phyloP scores from a whole-genome alignment of 768 basidiomycete genomes.

The Roridomyces roridus region DNA sequence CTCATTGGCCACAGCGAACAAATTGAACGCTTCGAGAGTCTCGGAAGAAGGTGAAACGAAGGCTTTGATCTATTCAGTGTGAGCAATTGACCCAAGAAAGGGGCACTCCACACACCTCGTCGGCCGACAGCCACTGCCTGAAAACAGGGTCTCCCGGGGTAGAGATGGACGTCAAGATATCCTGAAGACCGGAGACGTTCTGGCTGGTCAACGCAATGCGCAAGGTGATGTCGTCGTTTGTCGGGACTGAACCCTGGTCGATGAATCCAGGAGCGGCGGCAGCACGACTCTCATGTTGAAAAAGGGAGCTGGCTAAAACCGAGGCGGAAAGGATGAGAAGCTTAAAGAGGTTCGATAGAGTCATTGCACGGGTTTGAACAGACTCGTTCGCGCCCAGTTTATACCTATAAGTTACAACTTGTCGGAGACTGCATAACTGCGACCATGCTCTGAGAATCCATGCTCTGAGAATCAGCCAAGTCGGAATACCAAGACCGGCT shows the following conservation, averaged over 20 bases:
- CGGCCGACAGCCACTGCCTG: constrained; percentile 14
- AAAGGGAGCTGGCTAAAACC: constrained; percentile 5
- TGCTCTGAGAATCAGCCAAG: no score
- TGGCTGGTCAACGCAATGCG: constrained; percentile 13
- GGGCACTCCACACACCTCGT: constrained; percentile 1
- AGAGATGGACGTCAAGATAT: constrained; percentile 6
- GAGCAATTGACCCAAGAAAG: background rate
- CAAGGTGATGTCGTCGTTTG: constrained; percentile 8
- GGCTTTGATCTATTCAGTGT: constrained; percentile 6
- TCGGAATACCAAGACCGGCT: no score
- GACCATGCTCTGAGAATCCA: no score
- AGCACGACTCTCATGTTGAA: constrained; percentile 8
- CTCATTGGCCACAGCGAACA: constrained; percentile 9
- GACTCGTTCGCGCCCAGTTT: no score
- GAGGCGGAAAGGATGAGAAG: constrained; percentile 5
- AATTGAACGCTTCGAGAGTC: constrained; percentile 10
- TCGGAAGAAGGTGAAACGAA: constrained; percentile 11
- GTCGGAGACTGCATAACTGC: no score
- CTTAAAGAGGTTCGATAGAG: background rate
- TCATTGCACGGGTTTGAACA: no score
- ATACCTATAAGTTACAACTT: no score
- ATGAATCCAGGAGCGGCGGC: constrained; percentile 12
- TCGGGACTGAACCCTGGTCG: constrained; percentile 4
- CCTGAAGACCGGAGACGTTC: constrained; percentile 14
- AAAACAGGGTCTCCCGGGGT: constrained; percentile 10